Evolutionary conservation across 2,329 filamentous ascomycete species (phyloP).

Genomic region (Claviceps maximensis): DNA sequence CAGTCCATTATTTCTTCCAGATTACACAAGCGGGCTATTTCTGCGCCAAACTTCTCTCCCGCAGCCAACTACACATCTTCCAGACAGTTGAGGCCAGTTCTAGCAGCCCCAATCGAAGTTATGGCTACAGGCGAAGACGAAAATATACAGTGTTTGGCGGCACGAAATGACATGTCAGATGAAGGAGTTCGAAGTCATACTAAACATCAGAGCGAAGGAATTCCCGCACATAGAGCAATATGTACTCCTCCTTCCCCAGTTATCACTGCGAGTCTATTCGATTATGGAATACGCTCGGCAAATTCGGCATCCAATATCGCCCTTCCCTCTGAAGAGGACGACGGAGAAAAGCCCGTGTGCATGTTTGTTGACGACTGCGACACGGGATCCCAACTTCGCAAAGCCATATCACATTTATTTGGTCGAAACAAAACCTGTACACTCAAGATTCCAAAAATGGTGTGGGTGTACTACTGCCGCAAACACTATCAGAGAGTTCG

Average conservation of each 20-base stretch:
- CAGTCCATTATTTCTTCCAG: constrained; percentile 13
- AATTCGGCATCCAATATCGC: background rate
- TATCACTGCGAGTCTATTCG: background rate
- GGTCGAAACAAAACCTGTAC: constrained; percentile 73
- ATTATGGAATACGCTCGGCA: background rate
- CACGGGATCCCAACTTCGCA: constrained; percentile 49
- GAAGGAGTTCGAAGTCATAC: background rate
- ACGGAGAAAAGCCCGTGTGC: constrained; percentile 26
- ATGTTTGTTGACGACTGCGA: constrained; percentile 45
- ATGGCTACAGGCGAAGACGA: constrained; percentile 6
- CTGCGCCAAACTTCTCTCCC: constrained; percentile 32
- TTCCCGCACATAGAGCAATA: background rate
- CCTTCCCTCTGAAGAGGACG: constrained; percentile 5
- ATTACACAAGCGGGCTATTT: constrained; percentile 35
- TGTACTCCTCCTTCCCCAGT: background rate
- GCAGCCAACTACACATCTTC: constrained; percentile 3
- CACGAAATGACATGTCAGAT: background rate
- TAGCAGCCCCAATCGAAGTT: constrained; percentile 8
- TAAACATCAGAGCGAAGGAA: background rate
- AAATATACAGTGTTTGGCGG: background rate
- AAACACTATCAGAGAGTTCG: constrained; percentile 70
- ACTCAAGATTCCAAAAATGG: constrained; percentile 49
- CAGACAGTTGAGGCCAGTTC: constrained; percentile 8
- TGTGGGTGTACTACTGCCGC: constrained; percentile 67
- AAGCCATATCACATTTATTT: constrained; percentile 70